A percentile compares a stretch with the other conserved stretches of the same genome.
Evolutionary conservation across 768 basidiomycete genomes (phyloP).

Genomic region (Filobasidium floriforme): DNA sequence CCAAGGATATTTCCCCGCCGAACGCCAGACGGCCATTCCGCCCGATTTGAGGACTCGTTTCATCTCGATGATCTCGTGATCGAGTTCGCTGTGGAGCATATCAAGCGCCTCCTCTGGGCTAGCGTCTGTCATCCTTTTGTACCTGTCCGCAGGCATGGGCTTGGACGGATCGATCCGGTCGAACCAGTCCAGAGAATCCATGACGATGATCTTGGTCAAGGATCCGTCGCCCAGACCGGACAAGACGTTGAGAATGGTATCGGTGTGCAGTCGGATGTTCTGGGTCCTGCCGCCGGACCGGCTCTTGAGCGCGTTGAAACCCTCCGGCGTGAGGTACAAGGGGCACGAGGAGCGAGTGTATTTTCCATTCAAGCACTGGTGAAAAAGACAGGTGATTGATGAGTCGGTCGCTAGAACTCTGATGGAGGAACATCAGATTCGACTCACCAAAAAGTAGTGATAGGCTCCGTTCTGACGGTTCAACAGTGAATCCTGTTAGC

Average conservation of each 20-base stretch:
- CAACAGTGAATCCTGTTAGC: conserved; percentile 45
- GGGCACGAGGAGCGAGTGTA: conserved; percentile 57
- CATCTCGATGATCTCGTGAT: conserved; percentile 56
- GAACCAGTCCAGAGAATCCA: conserved; percentile 57
- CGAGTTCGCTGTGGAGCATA: conserved; percentile 48
- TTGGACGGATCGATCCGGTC: conserved; percentile 41
- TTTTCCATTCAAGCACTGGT: conserved; percentile 49
- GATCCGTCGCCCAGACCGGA: conserved; percentile 49
- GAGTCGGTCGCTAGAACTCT: neutral
- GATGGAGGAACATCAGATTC: neutral
- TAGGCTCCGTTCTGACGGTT: conserved; percentile 55
- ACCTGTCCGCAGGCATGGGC: conserved; percentile 25
- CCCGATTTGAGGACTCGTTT: conserved; percentile 55
- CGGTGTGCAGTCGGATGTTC: conserved; percentile 63
- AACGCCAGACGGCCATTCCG: conserved; percentile 62
- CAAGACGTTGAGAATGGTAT: conserved; percentile 56
- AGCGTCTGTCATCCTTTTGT: conserved; percentile 48
- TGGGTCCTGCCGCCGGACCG: conserved; percentile 36
- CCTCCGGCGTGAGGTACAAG: conserved; percentile 56
- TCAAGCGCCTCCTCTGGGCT: conserved; percentile 46
- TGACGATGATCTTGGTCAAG: conserved; percentile 59
- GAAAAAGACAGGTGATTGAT: neutral
- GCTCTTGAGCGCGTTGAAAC: conserved; percentile 55
- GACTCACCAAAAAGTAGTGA: conserved; percentile 52
- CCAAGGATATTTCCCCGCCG: conserved; percentile 60